Conservation (phyloP, 2,329 filamentous ascomycete genomes). For the Westerdykella aurantiaca region DNA sequence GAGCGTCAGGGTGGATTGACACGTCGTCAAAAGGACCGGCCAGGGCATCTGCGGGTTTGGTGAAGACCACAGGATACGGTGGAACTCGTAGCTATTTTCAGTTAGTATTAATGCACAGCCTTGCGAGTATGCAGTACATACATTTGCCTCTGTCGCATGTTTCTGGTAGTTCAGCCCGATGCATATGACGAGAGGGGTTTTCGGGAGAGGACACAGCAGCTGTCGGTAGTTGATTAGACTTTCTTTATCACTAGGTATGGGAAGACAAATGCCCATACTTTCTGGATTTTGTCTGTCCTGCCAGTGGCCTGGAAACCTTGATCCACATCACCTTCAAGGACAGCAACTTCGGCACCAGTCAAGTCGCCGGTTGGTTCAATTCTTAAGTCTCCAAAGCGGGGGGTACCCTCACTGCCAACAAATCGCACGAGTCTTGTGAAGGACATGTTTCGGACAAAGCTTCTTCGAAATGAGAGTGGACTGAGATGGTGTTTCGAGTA, state of each 20-base stretch:
- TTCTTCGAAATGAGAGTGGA: no score
- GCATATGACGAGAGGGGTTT: constrained; percentile 28
- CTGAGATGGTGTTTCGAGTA: no score
- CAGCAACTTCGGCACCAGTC: constrained; percentile 11
- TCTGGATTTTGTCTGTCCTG: constrained; percentile 20
- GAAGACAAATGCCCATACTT: constrained; percentile 8
- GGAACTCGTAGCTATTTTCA: constrained; percentile 16
- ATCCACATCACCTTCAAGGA: constrained; percentile 25
- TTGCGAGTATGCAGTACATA: constrained; percentile 7
- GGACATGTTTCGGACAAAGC: no score
- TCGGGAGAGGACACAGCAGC: constrained; percentile 25
- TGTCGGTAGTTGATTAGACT: constrained; percentile 2
- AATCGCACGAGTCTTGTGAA: no score
- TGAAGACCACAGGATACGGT: constrained; percentile 11
- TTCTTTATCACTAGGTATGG: neutral
- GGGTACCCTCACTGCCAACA: no score
- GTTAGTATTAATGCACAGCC: neutral
- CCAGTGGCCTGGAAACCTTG: constrained; percentile 28
- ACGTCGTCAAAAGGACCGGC: constrained; percentile 6
- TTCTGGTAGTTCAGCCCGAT: constrained; percentile 33
- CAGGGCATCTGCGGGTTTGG: constrained; percentile 8
- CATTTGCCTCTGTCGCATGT: constrained; percentile 31
- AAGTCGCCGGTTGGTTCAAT: no score
- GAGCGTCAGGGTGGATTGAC: constrained; percentile 17
- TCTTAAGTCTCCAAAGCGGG: no score